Conservation (phyloP, 2,329 filamentous ascomycete genomes). For the Emergomyces africanus region DNA sequence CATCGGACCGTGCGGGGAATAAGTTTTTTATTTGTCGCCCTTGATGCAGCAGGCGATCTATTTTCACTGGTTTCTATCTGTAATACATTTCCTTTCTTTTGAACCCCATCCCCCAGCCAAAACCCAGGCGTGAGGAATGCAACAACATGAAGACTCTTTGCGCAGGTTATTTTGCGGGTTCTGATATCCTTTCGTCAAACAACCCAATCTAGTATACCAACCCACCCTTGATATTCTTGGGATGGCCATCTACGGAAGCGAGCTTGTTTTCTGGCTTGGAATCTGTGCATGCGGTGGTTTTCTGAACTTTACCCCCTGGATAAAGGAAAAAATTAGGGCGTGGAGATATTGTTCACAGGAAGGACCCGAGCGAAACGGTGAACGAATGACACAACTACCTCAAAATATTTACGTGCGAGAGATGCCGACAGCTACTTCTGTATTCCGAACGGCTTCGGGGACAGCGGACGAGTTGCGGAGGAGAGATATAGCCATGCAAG, state of each 20-base stretch:
- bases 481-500: neutral
- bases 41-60: conserved; percentile 56
- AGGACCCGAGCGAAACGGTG: neutral
- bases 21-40: conserved; percentile 57
- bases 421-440: conserved; percentile 48
- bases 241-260: conserved; percentile 53
- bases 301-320: conserved; percentile 51
- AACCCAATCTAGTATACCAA: conserved; percentile 37
- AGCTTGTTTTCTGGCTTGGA: conserved; percentile 54
- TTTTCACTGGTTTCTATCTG: conserved; percentile 51
- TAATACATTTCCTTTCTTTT: conserved; percentile 15
- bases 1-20: conserved; percentile 57
- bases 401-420: conserved; percentile 27
- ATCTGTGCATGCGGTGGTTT: conserved; percentile 53
- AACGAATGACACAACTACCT: neutral
- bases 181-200: neutral
- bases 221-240: conserved; percentile 46
- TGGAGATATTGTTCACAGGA: conserved; percentile 5
- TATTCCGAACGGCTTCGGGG: conserved; percentile 46
- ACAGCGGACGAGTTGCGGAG: neutral
- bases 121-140: too few relatives aligned
- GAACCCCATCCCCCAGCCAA: too few relatives aligned
- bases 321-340: conserved; percentile 20
- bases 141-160: neutral
- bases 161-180: neutral